phyloP scores from a whole-genome alignment of 176 grass and related monocot species.

The Hsuehochloa calcarea region DNA sequence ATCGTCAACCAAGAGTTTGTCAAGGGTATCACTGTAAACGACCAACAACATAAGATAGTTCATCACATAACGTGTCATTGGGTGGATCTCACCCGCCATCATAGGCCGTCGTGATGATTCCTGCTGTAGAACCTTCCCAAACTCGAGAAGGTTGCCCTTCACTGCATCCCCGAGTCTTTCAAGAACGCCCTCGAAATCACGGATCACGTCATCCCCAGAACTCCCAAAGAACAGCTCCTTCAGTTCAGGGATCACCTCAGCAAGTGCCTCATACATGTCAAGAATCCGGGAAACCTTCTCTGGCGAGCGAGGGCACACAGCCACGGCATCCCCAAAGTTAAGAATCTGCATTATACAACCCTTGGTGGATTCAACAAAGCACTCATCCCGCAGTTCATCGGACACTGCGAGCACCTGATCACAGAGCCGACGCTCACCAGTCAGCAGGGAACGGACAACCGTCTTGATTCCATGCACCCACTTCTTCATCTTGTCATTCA shows the following conservation, averaged over 20 bases:
- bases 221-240: constrained; percentile 61
- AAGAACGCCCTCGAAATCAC: constrained; percentile 63
- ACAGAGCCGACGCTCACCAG: constrained; percentile 65
- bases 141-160: constrained; percentile 74
- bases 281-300: constrained; percentile 92
- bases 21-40: constrained; percentile 73
- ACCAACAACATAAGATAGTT: constrained; percentile 84
- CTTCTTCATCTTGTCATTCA: constrained; percentile 97
- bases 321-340: constrained; percentile 85
- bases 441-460: constrained; percentile 63
- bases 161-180: constrained; percentile 83
- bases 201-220: constrained; percentile 62
- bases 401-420: constrained; percentile 67
- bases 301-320: constrained; percentile 63
- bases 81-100: constrained; percentile 86
- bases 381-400: constrained; percentile 67
- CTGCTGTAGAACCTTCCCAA: constrained; percentile 77
- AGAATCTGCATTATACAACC: constrained; percentile 85
- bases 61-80: constrained; percentile 94
- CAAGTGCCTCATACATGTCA: constrained; percentile 91
- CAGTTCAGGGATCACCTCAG: constrained; percentile 76
- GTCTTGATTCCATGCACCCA: constrained; percentile 86
- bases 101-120: constrained; percentile 74
- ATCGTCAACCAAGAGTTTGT: constrained; percentile 56
- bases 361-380: constrained; percentile 79